phyloP scores from a whole-genome alignment of 305 asterid species.

The Fraxinus latifolia region DNA sequence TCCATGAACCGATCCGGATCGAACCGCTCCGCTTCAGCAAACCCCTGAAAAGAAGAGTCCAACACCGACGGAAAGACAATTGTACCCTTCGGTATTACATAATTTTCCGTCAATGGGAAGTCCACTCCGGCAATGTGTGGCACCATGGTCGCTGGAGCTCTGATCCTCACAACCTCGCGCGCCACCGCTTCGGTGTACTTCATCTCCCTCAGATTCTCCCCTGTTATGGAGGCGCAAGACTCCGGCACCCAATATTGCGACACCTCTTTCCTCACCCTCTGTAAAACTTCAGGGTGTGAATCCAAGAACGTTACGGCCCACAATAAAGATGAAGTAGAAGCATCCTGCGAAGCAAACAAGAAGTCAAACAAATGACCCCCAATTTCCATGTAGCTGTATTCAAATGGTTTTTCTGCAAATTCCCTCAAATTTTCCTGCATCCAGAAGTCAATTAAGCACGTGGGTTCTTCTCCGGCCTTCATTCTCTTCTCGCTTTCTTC shows the following conservation, averaged over 20 bases:
- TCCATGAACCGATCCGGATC: slow-evolving; percentile 75
- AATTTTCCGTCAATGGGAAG: slow-evolving; percentile 49
- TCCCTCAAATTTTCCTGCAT: slow-evolving; percentile 45
- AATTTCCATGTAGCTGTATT: slow-evolving; percentile 13
- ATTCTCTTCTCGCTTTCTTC: slow-evolving; percentile 42
- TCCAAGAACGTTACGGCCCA: slow-evolving; percentile 63
- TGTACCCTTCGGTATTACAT: slow-evolving; percentile 59
- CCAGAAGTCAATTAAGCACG: slow-evolving; percentile 37
- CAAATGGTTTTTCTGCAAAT: slow-evolving; percentile 5
- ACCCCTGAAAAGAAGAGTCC: slow-evolving; percentile 72
- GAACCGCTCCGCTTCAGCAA: slow-evolving; percentile 59
- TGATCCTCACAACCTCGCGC: slow-evolving; percentile 61
- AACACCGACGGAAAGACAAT: slow-evolving; percentile 70
- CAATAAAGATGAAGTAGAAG: slow-evolving; percentile 62
- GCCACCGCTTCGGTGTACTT: slow-evolving; percentile 78
- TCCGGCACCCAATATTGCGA: slow-evolving; percentile 40
- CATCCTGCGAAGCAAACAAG: slow-evolving; percentile 74
- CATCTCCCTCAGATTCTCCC: slow-evolving; percentile 58
- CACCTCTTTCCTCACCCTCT: slow-evolving; percentile 50
- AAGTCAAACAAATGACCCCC: slow-evolving; percentile 48
- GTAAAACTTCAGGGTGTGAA: slow-evolving; percentile 44
- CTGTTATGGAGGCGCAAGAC: slow-evolving; percentile 29
- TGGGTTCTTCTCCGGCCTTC: slow-evolving; percentile 25
- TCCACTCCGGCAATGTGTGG: slow-evolving; percentile 73
- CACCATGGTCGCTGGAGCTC: slow-evolving; percentile 79